Conservation (phyloP, 192 early-diverging fungal species). For the Endogone sp. region DNA sequence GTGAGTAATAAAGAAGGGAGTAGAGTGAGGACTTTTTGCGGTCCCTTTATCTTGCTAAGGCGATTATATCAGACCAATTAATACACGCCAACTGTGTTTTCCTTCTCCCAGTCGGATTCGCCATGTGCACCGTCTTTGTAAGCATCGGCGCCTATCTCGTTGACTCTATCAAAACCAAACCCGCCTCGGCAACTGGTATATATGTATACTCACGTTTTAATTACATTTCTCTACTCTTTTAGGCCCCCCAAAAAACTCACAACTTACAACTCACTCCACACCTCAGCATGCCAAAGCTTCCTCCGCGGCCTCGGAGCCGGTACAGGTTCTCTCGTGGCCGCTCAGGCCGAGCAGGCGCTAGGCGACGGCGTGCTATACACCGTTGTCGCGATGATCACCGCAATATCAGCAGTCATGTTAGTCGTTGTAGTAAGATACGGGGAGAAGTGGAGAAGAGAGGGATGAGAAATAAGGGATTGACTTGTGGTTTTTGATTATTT, state of each 20-base stretch:
- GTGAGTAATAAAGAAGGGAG: too few species aligned
- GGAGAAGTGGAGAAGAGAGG: not conserved
- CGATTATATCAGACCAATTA: not conserved
- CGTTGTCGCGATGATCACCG: not conserved
- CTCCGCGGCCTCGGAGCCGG: constrained; percentile 25
- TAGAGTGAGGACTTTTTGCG: too few species aligned
- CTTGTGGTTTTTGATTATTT: too few species aligned
- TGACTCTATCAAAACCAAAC: constrained; percentile 21
- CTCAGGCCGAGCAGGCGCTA: constrained; percentile 15
- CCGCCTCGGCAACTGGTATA: constrained; percentile 24
- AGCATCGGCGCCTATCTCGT: constrained; percentile 28
- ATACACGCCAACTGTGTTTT: not conserved
- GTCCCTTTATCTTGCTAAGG: too few species aligned
- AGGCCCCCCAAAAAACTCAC: not conserved
- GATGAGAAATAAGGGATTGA: too few species aligned
- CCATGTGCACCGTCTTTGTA: constrained; percentile 23
- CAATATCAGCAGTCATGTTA: not conserved
- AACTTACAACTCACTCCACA: not conserved
- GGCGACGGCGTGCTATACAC: constrained; percentile 28
- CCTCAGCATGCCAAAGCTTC: constrained; percentile 27
- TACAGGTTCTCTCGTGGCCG: constrained; percentile 26
- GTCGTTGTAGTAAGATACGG: not conserved
- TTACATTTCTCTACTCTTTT: not conserved
- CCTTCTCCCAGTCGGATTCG: constrained; percentile 20
- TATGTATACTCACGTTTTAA: not conserved